A percentile compares a stretch with the other conserved stretches of the same genome.
These are phyloP conservation scores for Floccularia luteovirens DNA, from an alignment of 768 basidiomycete genomes.

Conservation along the genomic window DNA sequence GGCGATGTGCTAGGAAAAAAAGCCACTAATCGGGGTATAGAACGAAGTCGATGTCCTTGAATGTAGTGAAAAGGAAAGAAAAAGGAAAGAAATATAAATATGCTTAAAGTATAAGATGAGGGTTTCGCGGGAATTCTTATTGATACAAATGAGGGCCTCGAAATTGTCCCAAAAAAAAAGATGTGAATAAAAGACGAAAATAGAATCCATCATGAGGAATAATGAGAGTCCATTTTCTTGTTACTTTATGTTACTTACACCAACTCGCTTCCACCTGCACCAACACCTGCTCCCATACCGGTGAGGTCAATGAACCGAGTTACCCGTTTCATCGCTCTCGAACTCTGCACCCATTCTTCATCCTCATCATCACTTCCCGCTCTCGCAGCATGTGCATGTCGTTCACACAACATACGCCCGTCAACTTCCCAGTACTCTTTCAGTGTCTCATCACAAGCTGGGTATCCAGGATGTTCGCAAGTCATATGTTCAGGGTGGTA, in stretches of 20 bases:
- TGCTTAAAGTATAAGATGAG: background rate
- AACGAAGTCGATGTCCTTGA: too few species aligned
- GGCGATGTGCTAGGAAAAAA: too few species aligned
- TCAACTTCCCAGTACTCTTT: constrained; percentile 91
- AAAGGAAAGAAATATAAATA: constrained; percentile 1
- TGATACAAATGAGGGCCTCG: background rate
- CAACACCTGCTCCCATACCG: constrained; percentile 14
- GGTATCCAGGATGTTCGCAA: constrained; percentile 60
- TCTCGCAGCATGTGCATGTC: constrained; percentile 44
- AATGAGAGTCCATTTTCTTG: too few species aligned
- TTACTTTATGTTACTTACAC: too few species aligned
- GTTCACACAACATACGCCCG: constrained; percentile 79
- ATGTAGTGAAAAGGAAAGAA: background rate
- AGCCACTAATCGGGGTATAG: too few species aligned
- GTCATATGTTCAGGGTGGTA: constrained; percentile 87
- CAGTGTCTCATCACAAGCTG: constrained; percentile 44
- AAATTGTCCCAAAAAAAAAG: background rate
- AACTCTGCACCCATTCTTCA: constrained; percentile 25
- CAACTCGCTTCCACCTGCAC: constrained; percentile 14
- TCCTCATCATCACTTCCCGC: constrained; percentile 16
- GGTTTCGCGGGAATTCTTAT: background rate
- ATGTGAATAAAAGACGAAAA: too few species aligned
- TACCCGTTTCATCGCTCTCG: constrained; percentile 65
- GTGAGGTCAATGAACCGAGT: constrained; percentile 77
- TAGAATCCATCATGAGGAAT: too few species aligned